A percentile compares a stretch with the other conserved stretches of the same genome.
These are phyloP conservation scores for Pochonia chlamydosporia DNA, from an alignment of 2,329 filamentous ascomycete genomes.

Conservation along the genomic window DNA sequence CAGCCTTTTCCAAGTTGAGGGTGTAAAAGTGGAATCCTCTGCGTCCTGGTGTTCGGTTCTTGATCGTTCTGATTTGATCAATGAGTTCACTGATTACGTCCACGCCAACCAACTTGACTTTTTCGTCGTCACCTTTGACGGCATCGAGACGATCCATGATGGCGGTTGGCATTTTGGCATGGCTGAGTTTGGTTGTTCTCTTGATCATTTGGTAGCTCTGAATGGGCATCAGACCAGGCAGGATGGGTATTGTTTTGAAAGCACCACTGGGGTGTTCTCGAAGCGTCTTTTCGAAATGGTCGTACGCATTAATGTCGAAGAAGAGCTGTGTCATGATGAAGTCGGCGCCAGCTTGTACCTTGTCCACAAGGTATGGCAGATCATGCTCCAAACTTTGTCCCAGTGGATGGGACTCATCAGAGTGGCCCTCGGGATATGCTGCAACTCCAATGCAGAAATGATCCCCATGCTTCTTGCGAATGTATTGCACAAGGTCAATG, in stretches of 20 bases:
- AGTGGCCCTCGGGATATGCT: constrained; percentile 91
- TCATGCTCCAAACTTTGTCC: constrained; percentile 70
- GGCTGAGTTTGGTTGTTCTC: constrained; percentile 88
- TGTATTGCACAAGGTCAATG: constrained; percentile 83
- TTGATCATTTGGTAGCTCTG: constrained; percentile 96
- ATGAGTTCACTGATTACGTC: constrained; percentile 82
- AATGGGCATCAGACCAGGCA: constrained; percentile 94
- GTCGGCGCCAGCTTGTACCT: constrained; percentile 85
- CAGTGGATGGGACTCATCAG: constrained; percentile 77
- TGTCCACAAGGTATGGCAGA: constrained; percentile 83
- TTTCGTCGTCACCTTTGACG: constrained; percentile 74
- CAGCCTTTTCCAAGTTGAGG: constrained; percentile 90
- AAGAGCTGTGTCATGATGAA: constrained; percentile 99
- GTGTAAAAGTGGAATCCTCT: constrained; percentile 97
- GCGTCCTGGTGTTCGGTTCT: constrained; percentile 50
- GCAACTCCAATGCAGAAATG: constrained; percentile 97
- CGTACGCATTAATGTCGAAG: constrained; percentile 82
- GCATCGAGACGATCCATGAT: constrained; percentile 66
- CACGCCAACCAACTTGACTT: constrained; percentile 73
- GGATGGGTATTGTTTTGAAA: constrained; percentile 83
- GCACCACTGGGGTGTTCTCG: constrained; percentile 75
- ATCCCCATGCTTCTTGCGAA: constrained; percentile 76
- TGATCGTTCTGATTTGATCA: constrained; percentile 65
- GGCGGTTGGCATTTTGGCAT: constrained; percentile 70
- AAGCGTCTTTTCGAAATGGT: constrained; percentile 69